phyloP scores from a whole-genome alignment of 2,329 filamentous ascomycete species.

The Botrytis paeoniae region DNA sequence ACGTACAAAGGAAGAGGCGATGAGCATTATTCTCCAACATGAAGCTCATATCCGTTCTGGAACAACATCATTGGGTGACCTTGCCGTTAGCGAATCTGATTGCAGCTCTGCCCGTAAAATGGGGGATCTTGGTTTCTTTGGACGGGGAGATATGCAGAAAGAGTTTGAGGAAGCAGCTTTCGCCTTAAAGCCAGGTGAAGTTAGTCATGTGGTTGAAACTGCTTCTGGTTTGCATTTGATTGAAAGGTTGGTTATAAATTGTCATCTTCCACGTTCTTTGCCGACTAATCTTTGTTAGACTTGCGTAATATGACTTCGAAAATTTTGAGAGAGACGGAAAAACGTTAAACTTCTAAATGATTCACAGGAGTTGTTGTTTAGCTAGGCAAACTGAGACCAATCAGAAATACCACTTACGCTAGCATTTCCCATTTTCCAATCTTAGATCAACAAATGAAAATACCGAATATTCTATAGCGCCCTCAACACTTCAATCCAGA shows the following conservation, averaged over 20 bases:
- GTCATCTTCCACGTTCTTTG: not conserved
- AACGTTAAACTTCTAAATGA: not conserved
- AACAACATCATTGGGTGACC: constrained; percentile 68
- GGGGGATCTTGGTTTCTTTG: constrained; percentile 94
- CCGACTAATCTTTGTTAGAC: constrained; percentile 8
- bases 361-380: not conserved
- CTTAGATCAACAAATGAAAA: not conserved
- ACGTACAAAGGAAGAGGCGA: constrained; percentile 82
- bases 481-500: not conserved
- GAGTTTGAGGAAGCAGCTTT: constrained; percentile 98
- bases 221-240: constrained; percentile 95
- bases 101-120: constrained; percentile 93
- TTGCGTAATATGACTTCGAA: constrained; percentile 12
- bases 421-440: not conserved
- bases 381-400: not conserved
- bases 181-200: constrained; percentile 78
- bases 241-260: constrained; percentile 61
- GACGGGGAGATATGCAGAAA: constrained; percentile 94
- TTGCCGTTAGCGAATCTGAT: constrained; percentile 87
- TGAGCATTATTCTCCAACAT: constrained; percentile 70
- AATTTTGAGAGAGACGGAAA: not conserved
- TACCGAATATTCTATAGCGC: not conserved
- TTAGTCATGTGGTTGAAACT: constrained; percentile 85
- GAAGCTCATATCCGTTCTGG: constrained; percentile 74
- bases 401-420: not conserved